These are phyloP conservation scores for Neophaeococcomyces mojaviensis DNA, from an alignment of 2,329 filamentous ascomycete genomes.

Conservation along the genomic window DNA sequence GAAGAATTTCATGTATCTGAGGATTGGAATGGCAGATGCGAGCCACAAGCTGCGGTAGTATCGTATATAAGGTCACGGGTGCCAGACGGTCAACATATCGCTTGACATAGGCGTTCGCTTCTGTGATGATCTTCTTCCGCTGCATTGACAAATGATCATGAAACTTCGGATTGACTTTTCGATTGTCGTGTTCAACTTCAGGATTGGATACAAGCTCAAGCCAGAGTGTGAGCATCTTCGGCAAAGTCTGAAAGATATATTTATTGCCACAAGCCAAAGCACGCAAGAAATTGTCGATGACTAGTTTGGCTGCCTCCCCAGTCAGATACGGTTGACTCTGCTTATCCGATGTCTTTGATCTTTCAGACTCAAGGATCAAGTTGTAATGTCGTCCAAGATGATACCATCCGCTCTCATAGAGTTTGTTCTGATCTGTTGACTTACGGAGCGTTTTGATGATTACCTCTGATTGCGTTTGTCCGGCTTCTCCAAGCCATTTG, in stretches of 20 bases:
- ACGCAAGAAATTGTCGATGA: slow-evolving; percentile 88
- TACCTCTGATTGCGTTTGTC: slow-evolving; percentile 77
- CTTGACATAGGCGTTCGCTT: slow-evolving; percentile 65
- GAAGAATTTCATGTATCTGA: slow-evolving; percentile 68
- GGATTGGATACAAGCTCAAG: slow-evolving; percentile 77
- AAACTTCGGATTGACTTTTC: slow-evolving; percentile 42
- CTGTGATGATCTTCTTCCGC: slow-evolving; percentile 58
- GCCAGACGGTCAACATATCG: slow-evolving; percentile 61
- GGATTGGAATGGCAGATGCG: slow-evolving; percentile 80
- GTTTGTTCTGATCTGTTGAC: slow-evolving; percentile 46
- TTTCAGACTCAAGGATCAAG: slow-evolving; percentile 86
- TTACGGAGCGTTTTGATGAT: slow-evolving; percentile 76
- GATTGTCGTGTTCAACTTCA: slow-evolving; percentile 50
- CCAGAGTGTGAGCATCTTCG: slow-evolving; percentile 88
- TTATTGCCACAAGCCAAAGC: slow-evolving; percentile 85
- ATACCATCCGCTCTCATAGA: slow-evolving; percentile 95
- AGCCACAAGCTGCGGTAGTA: slow-evolving; percentile 89
- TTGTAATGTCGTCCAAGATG: slow-evolving; percentile 96
- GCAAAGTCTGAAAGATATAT: slow-evolving; percentile 90
- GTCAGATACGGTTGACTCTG: slow-evolving; percentile 69
- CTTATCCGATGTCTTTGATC: slow-evolving; percentile 64
- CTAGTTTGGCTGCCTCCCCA: slow-evolving; percentile 77
- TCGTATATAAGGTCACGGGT: slow-evolving; percentile 44
- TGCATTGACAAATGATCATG: slow-evolving; percentile 40
- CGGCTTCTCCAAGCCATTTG: slow-evolving; percentile 94